Evolutionary conservation across 352 stramenopile species (phyloP), one percentile per base, ranked within the genome.

Genomic region (Blastocystis sp.): DNA sequence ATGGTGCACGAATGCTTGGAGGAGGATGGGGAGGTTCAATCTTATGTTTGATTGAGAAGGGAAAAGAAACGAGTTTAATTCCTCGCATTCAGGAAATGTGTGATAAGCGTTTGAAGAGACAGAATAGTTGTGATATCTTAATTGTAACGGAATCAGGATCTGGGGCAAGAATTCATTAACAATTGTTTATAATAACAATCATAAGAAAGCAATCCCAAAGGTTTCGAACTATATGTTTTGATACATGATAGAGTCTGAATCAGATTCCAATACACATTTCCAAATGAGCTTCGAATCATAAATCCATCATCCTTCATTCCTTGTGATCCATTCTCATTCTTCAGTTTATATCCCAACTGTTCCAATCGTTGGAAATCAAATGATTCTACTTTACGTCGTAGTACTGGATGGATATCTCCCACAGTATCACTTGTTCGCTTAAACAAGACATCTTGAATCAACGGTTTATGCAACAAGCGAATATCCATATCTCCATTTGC

Each of bases 41-140:
- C 27, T 37, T 80, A 24, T 80, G 69, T 54, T 49, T 80, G 37
- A 21, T 80, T 24, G 52, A 80, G 43, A 80, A 86, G 42, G 57
- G 57, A 57, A 54, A 39, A 46, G 75, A 86, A 32, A 58, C 75
- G 29, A n/a, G 24, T 42, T 58, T 86, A 16, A 86, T 86, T 73
- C 57, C 57, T 24, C 43, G 32, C 6, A 75, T 86, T 46, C 57
- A 86, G 27, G 27, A 86, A 51, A 58, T 58, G 69, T 80, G 69
- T 61, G 69, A 80, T 59, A 52, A 80, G 69, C 21, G 46, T 29
- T 49, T 80, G 43, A 9, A 59, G 19, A 7, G 43, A 19, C 5
- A 51, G 43, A 80, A 80, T 43, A 80, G 69, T 39, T 80, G 69
- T 54, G 69, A 80, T 59, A 42, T 80, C 27, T 42, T 80, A 52